Evolutionary conservation across 2,329 filamentous ascomycete species (phyloP).

Genomic region (Ceratocystis smalleyi): DNA sequence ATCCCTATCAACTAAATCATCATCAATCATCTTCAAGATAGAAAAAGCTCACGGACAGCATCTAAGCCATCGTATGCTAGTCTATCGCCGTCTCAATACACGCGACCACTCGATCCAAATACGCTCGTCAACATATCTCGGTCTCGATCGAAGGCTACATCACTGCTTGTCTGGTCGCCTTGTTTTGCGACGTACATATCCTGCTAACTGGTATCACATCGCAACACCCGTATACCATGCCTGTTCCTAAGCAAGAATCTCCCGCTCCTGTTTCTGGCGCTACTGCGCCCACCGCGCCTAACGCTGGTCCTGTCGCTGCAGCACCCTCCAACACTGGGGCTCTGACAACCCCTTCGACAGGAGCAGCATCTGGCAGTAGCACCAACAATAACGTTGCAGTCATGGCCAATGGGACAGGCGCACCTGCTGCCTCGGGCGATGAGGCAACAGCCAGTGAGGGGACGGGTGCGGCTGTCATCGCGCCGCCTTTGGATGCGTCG

Average conservation of each 20-base stretch:
- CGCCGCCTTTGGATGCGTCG: slow-evolving; percentile 27
- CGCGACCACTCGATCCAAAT: background rate
- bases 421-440: slow-evolving; percentile 37
- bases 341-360: background rate
- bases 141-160: background rate
- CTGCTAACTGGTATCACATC: background rate
- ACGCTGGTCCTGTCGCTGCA: background rate
- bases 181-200: background rate
- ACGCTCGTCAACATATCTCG: background rate
- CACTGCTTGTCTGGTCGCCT: background rate
- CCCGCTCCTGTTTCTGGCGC: background rate
- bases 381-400: slow-evolving; percentile 75
- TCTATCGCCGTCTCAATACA: background rate
- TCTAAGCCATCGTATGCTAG: background rate
- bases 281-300: background rate
- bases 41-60: background rate
- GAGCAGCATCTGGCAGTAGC: background rate
- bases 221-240: background rate
- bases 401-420: slow-evolving; percentile 57
- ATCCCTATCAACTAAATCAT: background rate
- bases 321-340: background rate
- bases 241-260: background rate
- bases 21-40: background rate
- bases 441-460: slow-evolving; percentile 60
- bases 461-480: slow-evolving; percentile 24